These are phyloP conservation scores for Wickerhamomyces strasburgensis DNA, from an alignment of 805 yeast genomes.

Conservation along the genomic window DNA sequence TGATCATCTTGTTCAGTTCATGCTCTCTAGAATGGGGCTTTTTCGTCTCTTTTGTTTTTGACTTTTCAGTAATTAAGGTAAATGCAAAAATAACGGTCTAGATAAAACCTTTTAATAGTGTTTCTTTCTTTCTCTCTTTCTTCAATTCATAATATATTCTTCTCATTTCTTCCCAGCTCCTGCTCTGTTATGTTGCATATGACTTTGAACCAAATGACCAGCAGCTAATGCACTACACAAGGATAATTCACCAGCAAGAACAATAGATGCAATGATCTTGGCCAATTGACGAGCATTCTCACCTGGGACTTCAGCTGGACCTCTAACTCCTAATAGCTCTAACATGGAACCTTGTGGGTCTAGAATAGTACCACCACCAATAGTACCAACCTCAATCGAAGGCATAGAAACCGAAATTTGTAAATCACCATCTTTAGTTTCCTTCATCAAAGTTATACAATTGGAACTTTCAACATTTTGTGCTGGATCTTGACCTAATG, in stretches of 20 bases:
- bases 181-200: slow-evolving; percentile 88
- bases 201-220: slow-evolving; percentile 96
- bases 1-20: no score
- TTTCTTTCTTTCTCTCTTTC: neutral
- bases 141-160: neutral
- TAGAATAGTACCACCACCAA: slow-evolving; percentile 97
- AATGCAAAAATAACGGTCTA: no score
- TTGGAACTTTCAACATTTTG: slow-evolving; percentile 97
- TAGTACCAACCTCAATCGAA: slow-evolving; percentile 96
- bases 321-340: slow-evolving; percentile 89
- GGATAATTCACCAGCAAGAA: slow-evolving; percentile 92
- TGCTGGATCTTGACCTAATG: slow-evolving; percentile 99
- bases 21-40: no score
- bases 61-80: no score
- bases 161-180: slow-evolving; percentile 21
- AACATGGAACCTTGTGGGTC: slow-evolving; percentile 97
- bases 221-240: slow-evolving; percentile 96
- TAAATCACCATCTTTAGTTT: slow-evolving; percentile 68
- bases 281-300: slow-evolving; percentile 93
- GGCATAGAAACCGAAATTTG: slow-evolving; percentile 98
- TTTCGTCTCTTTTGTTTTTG: no score
- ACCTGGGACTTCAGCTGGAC: slow-evolving; percentile 93
- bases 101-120: neutral
- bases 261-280: slow-evolving; percentile 87
- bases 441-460: slow-evolving; percentile 94